These are phyloP conservation scores for Lepidium campestre DNA, from an alignment of 441 rosid species.

Conservation along the genomic window DNA sequence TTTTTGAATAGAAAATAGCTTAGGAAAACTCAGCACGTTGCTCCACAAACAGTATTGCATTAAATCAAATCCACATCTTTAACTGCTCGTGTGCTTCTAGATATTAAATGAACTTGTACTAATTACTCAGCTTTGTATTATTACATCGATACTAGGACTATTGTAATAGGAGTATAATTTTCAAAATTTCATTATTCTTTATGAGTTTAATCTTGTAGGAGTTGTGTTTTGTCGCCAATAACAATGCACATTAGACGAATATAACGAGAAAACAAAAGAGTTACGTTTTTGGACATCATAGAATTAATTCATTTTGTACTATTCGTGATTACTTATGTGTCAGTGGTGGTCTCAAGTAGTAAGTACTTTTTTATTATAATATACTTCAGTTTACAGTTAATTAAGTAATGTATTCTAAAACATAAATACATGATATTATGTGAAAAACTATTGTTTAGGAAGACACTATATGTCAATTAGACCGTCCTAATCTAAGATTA, in stretches of 20 bases:
- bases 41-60: conserved; percentile 2
- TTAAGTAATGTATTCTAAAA: too few relatives aligned
- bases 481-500: too few relatives aligned
- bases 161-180: background rate
- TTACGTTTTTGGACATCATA: background rate
- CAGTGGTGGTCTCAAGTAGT: background rate
- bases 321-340: background rate
- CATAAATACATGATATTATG: too few relatives aligned
- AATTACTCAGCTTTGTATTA: background rate
- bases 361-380: too few relatives aligned
- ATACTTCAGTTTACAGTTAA: too few relatives aligned
- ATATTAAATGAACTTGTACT: background rate
- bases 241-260: background rate
- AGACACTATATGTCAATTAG: too few relatives aligned
- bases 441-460: too few relatives aligned
- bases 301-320: background rate
- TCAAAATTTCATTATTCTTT: background rate
- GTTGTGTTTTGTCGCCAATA: background rate
- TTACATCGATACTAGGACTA: background rate
- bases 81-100: background rate
- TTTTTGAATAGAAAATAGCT: background rate
- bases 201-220: background rate
- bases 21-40: conserved; percentile 6
- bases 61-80: conserved; percentile 5
- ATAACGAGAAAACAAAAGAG: background rate